These are phyloP conservation scores for Hemileccinum rubropunctum DNA, from an alignment of 768 basidiomycete species.

Conservation along the genomic window DNA sequence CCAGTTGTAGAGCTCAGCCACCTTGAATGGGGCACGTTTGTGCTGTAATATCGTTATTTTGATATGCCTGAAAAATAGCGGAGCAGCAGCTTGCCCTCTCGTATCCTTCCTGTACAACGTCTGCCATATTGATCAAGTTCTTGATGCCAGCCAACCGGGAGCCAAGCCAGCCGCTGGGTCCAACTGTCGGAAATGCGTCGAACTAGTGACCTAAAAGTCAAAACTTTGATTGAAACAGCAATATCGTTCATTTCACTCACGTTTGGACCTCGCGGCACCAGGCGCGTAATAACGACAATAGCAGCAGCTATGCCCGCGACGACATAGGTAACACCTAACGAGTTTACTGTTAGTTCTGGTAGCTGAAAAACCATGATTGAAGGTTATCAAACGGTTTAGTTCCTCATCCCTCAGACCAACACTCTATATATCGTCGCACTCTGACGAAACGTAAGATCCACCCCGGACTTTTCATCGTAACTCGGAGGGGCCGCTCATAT, in stretches of 20 bases:
- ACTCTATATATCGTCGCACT: too few relatives aligned
- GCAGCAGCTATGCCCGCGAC: neutral
- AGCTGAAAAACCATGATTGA: neutral
- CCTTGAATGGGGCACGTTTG: constrained; percentile 28
- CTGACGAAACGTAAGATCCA: too few relatives aligned
- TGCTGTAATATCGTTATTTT: constrained; percentile 14
- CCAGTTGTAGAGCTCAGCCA: constrained; percentile 33
- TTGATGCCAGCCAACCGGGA: constrained; percentile 24
- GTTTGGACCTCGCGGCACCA: neutral
- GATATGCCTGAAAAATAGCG: neutral
- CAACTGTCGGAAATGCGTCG: constrained; percentile 29
- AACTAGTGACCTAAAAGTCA: constrained; percentile 12
- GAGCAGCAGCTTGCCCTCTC: constrained; percentile 18
- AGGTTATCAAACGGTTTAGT: neutral
- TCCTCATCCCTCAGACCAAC: neutral
- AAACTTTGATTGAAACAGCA: neutral
- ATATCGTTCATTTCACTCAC: neutral
- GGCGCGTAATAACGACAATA: neutral
- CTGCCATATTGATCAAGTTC: constrained; percentile 10
- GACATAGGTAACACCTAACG: neutral
- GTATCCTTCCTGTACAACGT: constrained; percentile 32
- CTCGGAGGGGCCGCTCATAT: too few relatives aligned
- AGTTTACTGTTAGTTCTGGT: neutral
- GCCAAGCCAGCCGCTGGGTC: constrained; percentile 21
- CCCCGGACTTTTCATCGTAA: too few relatives aligned